Evolutionary conservation across 495 filamentous ascomycete genomes (phyloP), one percentile per base, ranked within the genome.

Genomic region (Melanomma pulvis-pyrius): DNA sequence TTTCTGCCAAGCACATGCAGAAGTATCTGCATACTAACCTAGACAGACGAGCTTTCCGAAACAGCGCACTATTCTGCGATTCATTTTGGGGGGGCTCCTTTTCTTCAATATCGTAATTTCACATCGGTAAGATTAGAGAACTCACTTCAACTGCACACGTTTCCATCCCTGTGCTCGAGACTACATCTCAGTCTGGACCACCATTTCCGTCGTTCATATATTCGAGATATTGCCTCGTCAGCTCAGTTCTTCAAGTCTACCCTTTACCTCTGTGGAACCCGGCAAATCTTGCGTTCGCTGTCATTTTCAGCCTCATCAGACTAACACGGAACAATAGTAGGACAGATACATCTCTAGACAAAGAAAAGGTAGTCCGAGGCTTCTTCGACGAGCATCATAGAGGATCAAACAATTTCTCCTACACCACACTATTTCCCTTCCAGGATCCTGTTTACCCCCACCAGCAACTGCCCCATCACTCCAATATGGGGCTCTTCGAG

Each of bases 281-380:
- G 46, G 15, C 7, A 21, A 21, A 49, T 25, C 25, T 13, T 26
- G 1, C 13, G 24, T 44, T 50, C 46, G 2, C 3, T 28, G 21
- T 30, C 24, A 53, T 53, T 53, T 9, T 53, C 7, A 12, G 21
- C 6, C 24, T 28, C 50, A 7, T n/a, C 12, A 15, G 22, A 41
- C 50, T 56, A 44, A 61, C 36, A 21, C 48, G n/a, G 61, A 58
- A 68, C 65, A 61, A 68, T 68, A 41, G 13, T 62, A 68, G 65
- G 12, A 44, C 59, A 41, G 34, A 68, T 57, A 25, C 58, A 41
- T 36, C 65, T 5, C 0, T 57, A 47, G 47, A 68, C 65, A 68
- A 68, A 62, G 65, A 25, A 7, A 2, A 11, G 21, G 39, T 6
- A 51, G 49, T 22, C 58, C 22, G 22, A 9, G n/a, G 0, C 3